Evolutionary conservation across 108 stramenopile genomes (phyloP), one percentile per base, ranked within the genome.

Genomic region (Nannochloropsis gaditana): DNA sequence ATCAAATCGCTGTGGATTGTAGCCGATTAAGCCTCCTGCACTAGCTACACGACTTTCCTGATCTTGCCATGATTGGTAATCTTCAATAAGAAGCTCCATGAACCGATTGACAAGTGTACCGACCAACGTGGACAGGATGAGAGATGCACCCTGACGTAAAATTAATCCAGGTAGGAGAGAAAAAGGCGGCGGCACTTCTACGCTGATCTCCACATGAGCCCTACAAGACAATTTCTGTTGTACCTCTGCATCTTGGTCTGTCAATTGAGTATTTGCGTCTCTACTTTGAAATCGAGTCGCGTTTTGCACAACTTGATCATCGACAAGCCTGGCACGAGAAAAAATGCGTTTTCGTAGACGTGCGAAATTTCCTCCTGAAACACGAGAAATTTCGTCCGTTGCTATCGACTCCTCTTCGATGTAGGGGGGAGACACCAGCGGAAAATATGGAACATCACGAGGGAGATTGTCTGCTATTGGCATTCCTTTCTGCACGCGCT

Each of bases 21-120:
- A 73, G n/a, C 59, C 59, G 19, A 73, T 15, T 73, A 73, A 73
- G n/a, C 19, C 59, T 8, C 59, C 59, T n/a, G 59, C 59, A 73
- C 4, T 73, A 4, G 59, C 59, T 73, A n/a, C 59, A 15, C 59
- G 59, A 73, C 59, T 73, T n/a, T 4, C 59, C n/a, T 73, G 59
- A n/a, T 73, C 59, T 73, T 73, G 59, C 59, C 59, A 73, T 3
- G 15, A n/a, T 15, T 73, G 59, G 59, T 73, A 73, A 73, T 73
- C 59, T 73, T 73, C 59, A 8, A 73, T 73, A 15, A 73, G n/a
- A n/a, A 73, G 59, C n/a, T 73, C 59, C 59, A 73, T n/a, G n/a
- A 73, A 73, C 19, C 59, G 59, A 73, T 73, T 73, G 19, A 73
- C 59, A 15, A 73, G 59, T 2, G 59, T 73, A n/a, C 59, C 59